Evolutionary conservation across 257 asterid species (phyloP).

Genomic region (Paraleonurus japonicus): DNA sequence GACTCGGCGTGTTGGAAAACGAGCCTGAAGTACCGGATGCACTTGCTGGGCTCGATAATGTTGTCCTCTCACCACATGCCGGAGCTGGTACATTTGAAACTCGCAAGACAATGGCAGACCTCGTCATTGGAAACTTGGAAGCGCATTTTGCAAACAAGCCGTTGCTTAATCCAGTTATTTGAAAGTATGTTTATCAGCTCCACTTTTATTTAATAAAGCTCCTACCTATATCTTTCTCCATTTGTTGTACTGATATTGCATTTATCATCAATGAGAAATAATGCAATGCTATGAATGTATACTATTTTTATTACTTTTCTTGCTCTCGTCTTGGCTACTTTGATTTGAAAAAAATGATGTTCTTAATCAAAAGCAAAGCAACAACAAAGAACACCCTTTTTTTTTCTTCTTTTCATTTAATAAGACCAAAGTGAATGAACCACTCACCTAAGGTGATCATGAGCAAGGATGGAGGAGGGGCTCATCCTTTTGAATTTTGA

Average conservation of each 20-base stretch:
- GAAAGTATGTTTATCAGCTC: conserved; percentile 28
- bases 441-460: background rate
- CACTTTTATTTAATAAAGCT: background rate
- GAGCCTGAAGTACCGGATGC: conserved; percentile 58
- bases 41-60: conserved; percentile 52
- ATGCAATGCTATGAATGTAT: background rate
- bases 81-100: conserved; percentile 61
- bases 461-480: background rate
- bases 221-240: background rate
- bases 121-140: conserved; percentile 53
- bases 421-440: background rate
- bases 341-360: background rate
- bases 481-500: background rate
- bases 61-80: conserved; percentile 60
- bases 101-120: conserved; percentile 64
- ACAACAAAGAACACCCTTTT: background rate
- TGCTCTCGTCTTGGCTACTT: background rate
- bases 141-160: conserved; percentile 60
- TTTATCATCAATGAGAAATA: background rate
- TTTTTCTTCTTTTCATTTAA: too few species aligned
- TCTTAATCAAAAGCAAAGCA: background rate
- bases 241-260: background rate
- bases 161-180: conserved; percentile 46
- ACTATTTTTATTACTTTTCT: background rate
- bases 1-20: conserved; percentile 61